Conservation (phyloP, 768 basidiomycete genomes). For the Amanita muscaria region DNA sequence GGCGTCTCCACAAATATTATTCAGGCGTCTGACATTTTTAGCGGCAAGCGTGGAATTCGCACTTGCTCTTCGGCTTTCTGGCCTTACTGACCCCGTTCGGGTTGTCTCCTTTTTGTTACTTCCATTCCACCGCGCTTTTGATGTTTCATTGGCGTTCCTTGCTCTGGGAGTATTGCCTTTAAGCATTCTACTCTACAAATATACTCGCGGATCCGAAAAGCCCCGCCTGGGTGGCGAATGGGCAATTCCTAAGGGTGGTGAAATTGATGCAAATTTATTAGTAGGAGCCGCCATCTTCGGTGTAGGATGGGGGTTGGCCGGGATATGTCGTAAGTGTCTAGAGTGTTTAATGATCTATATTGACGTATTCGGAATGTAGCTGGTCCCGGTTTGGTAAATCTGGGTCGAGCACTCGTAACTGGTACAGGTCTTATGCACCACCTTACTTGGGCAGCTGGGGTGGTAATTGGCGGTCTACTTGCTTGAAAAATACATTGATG, state of each 20-base stretch:
- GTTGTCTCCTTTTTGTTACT: slow-evolving; percentile 46
- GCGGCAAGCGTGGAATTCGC: slow-evolving; percentile 42
- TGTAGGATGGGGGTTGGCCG: slow-evolving; percentile 52
- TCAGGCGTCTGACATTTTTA: slow-evolving; percentile 27
- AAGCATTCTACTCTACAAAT: slow-evolving; percentile 34
- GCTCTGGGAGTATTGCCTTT: slow-evolving; percentile 45
- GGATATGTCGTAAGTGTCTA: slow-evolving; percentile 48
- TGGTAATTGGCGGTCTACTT: slow-evolving; percentile 33
- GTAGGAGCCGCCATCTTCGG: slow-evolving; percentile 49
- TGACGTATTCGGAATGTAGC: slow-evolving; percentile 25
- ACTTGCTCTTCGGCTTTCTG: slow-evolving; percentile 43
- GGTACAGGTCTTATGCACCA: slow-evolving; percentile 25
- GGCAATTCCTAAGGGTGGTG: slow-evolving; percentile 30
- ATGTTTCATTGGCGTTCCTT: slow-evolving; percentile 47
- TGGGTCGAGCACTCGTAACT: slow-evolving; percentile 38
- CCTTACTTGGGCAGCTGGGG: slow-evolving; percentile 33
- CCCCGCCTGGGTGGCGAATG: slow-evolving; percentile 38
- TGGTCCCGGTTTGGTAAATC: slow-evolving; percentile 53
- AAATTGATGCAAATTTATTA: slow-evolving; percentile 38
- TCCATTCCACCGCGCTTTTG: slow-evolving; percentile 41
- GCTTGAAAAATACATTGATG: slow-evolving; percentile 12
- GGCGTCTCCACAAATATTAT: slow-evolving; percentile 1
- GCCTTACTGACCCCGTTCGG: slow-evolving; percentile 38
- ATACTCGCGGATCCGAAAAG: slow-evolving; percentile 27
- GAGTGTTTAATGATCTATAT: not conserved